Percentiles rank a stretch among this genome's conserved stretches.
Conservation (phyloP, 1,284 basidiomycete species). For the Fomitopsis palustris region DNA sequence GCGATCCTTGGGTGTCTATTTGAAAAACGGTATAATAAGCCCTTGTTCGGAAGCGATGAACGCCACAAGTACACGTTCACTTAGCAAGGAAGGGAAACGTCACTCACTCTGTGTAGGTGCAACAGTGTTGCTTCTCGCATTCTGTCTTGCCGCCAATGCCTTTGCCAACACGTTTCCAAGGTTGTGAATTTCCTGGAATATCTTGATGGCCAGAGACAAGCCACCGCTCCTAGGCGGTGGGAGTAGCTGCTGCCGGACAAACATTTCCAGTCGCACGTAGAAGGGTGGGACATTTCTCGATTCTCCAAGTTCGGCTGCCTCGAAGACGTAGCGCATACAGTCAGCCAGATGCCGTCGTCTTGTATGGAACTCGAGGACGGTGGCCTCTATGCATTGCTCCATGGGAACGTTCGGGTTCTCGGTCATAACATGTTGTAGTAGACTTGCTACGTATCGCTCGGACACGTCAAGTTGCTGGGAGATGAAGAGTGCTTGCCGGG, state of each 20-base stretch:
- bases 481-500: slow-evolving; percentile 71
- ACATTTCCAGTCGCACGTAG: slow-evolving; percentile 47
- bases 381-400: slow-evolving; percentile 55
- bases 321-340: slow-evolving; percentile 54
- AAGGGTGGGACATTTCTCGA: slow-evolving; percentile 38
- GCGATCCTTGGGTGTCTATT: slow-evolving; percentile 17
- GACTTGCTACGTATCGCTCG: slow-evolving; percentile 67
- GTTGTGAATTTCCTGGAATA: slow-evolving; percentile 63
- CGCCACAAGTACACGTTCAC: not conserved
- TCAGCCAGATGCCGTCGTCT: slow-evolving; percentile 66
- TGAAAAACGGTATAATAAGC: not conserved
- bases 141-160: slow-evolving; percentile 55
- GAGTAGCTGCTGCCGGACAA: slow-evolving; percentile 51
- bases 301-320: slow-evolving; percentile 39
- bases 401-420: slow-evolving; percentile 60
- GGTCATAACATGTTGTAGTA: slow-evolving; percentile 63
- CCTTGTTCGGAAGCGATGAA: not conserved
- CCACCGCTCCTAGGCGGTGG: slow-evolving; percentile 33
- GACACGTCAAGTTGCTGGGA: slow-evolving; percentile 75
- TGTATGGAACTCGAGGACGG: slow-evolving; percentile 64
- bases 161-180: slow-evolving; percentile 49
- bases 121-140: slow-evolving; percentile 59
- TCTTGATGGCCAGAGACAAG: slow-evolving; percentile 41
- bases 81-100: not conserved
- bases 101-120: slow-evolving; percentile 51